A percentile compares a stretch with the other conserved stretches of the same genome.
These are phyloP conservation scores for Podospora australis DNA, from an alignment of 495 filamentous ascomycete genomes.

Conservation along the genomic window DNA sequence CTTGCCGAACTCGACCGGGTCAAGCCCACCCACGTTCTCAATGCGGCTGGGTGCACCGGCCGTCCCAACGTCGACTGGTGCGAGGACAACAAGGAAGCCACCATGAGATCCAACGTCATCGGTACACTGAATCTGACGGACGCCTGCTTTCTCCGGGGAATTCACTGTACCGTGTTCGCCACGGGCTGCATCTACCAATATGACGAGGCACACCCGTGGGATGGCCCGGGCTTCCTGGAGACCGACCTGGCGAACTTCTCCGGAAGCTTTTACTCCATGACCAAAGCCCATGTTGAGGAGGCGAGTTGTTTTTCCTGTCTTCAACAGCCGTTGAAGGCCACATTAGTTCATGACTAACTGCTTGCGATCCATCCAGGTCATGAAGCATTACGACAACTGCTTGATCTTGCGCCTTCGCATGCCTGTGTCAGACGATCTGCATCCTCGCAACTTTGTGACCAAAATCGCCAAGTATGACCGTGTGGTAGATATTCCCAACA, in stretches of 20 bases:
- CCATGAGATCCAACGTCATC: slow-evolving; percentile 57
- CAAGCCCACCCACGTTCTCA: slow-evolving; percentile 58
- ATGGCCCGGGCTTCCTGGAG: slow-evolving; percentile 53
- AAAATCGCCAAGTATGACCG: slow-evolving; percentile 59
- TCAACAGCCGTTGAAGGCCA: neutral
- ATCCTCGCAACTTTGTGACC: slow-evolving; percentile 60
- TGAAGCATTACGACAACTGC: slow-evolving; percentile 53
- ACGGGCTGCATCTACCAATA: slow-evolving; percentile 62
- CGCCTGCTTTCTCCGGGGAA: slow-evolving; percentile 47
- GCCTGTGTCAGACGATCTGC: slow-evolving; percentile 63
- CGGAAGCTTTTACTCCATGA: slow-evolving; percentile 61
- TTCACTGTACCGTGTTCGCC: slow-evolving; percentile 59
- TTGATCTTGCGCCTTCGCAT: slow-evolving; percentile 59
- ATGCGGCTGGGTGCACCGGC: slow-evolving; percentile 60
- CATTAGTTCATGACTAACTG: neutral
- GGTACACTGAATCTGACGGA: slow-evolving; percentile 58
- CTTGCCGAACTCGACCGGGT: slow-evolving; percentile 47
- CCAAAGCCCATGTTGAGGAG: slow-evolving; percentile 59
- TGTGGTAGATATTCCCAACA: slow-evolving; percentile 61
- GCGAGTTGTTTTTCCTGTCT: slow-evolving; percentile 26
- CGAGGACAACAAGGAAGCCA: slow-evolving; percentile 59
- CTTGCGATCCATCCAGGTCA: slow-evolving; percentile 36
- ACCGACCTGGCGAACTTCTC: slow-evolving; percentile 58
- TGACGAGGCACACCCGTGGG: slow-evolving; percentile 51
- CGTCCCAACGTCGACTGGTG: slow-evolving; percentile 67